Evolutionary conservation across 1,284 basidiomycete genomes (phyloP).

Genomic region (Cerrena zonata): DNA sequence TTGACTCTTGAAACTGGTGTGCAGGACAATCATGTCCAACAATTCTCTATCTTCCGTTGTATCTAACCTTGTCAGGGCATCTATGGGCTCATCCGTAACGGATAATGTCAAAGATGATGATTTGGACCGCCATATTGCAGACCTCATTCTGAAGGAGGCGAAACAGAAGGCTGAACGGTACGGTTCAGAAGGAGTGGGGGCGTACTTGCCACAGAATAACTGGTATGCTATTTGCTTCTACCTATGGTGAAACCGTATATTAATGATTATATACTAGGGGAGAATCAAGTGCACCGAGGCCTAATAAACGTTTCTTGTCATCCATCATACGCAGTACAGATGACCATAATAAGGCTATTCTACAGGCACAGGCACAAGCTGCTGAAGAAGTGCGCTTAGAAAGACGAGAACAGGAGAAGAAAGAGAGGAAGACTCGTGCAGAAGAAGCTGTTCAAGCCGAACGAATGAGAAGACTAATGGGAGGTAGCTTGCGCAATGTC

Average conservation of each 20-base stretch:
- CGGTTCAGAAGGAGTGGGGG: conserved; percentile 57
- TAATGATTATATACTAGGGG: conserved; percentile 14
- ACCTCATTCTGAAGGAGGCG: conserved; percentile 83
- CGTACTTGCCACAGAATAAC: conserved; percentile 50
- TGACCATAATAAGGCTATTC: conserved; percentile 82
- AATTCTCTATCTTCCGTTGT: conserved; percentile 76
- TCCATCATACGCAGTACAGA: conserved; percentile 86
- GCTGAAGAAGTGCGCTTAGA: conserved; percentile 67
- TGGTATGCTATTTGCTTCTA: conserved; percentile 26
- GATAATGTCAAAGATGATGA: conserved; percentile 71
- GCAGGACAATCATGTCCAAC: conserved; percentile 28
- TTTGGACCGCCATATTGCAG: conserved; percentile 82
- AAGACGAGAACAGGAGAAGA: conserved; percentile 56
- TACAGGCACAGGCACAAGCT: conserved; percentile 70
- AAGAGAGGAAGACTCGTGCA: conserved; percentile 55
- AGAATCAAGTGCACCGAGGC: conserved; percentile 59
- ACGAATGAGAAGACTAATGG: conserved; percentile 41
- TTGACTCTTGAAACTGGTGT: too few relatives aligned
- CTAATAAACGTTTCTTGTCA: conserved; percentile 89
- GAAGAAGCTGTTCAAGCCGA: conserved; percentile 67
- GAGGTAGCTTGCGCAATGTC: conserved; percentile 25
- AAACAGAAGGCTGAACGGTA: conserved; percentile 80
- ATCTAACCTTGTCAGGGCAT: conserved; percentile 76
- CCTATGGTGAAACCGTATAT: conserved; percentile 5
- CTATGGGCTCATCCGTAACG: conserved; percentile 66